Percentiles rank a stretch among this genome's conserved stretches.
Conservation (phyloP, 1,284 basidiomycete species). For the Leccinum angustisporum region DNA sequence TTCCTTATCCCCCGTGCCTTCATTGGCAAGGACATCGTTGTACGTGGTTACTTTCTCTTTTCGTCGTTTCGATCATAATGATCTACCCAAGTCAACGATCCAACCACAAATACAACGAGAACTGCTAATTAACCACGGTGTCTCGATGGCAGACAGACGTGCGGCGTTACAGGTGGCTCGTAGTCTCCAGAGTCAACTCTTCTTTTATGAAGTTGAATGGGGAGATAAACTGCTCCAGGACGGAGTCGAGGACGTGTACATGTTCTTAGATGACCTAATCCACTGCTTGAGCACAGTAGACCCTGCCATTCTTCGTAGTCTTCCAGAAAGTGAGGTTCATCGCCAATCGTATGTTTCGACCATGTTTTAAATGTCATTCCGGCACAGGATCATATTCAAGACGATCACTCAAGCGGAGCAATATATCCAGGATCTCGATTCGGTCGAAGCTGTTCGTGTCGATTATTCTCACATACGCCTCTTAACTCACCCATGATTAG, state of each 20-base stretch:
- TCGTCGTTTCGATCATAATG: conserved; percentile 4
- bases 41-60: conserved; percentile 43
- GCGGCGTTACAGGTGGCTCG: conserved; percentile 86
- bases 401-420: conserved; percentile 89
- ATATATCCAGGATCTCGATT: conserved; percentile 87
- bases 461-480: neutral
- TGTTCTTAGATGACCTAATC: conserved; percentile 85
- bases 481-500: conserved; percentile 32
- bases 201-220: conserved; percentile 98
- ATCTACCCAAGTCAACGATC: conserved; percentile 64
- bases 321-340: conserved; percentile 78
- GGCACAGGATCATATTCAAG: conserved; percentile 81
- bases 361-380: neutral
- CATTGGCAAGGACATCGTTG: conserved; percentile 90
- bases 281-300: conserved; percentile 74
- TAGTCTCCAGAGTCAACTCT: conserved; percentile 87
- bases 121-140: conserved; percentile 66
- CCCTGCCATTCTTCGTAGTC: conserved; percentile 64
- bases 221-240: conserved; percentile 82
- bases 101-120: conserved; percentile 77
- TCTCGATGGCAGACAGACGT: conserved; percentile 69
- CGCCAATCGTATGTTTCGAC: conserved; percentile 68
- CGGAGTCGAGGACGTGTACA: conserved; percentile 93
- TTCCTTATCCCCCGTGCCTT: conserved; percentile 84
- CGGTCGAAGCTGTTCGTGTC: conserved; percentile 67